phyloP scores from a whole-genome alignment of 306 rosid genomes.

The Fragaria vesca region DNA sequence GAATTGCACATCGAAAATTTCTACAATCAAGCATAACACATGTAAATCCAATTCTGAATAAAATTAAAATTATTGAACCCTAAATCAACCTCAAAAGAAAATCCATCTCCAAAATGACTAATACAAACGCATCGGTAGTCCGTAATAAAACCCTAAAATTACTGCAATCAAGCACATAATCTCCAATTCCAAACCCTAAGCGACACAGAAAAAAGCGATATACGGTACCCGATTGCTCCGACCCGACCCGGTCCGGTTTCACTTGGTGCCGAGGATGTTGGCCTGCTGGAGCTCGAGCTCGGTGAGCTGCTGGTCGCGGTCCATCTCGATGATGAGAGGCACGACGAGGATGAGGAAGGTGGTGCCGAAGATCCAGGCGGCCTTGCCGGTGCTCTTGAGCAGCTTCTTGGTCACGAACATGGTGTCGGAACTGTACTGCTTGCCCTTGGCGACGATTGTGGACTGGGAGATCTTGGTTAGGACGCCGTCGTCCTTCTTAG shows the following conservation, averaged over 20 bases:
- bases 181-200: constrained; percentile 1
- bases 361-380: constrained; percentile 96
- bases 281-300: constrained; percentile 95
- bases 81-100: background rate
- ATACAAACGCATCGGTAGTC: constrained; percentile 1
- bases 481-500: constrained; percentile 33
- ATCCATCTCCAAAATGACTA: background rate
- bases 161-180: constrained; percentile 3
- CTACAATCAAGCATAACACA: background rate
- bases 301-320: constrained; percentile 91
- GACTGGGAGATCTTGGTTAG: constrained; percentile 56
- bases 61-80: background rate
- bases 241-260: constrained; percentile 22
- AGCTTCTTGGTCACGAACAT: constrained; percentile 63
- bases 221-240: background rate
- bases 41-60: background rate
- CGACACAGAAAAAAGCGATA: background rate
- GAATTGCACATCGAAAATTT: background rate
- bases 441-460: constrained; percentile 50
- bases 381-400: constrained; percentile 81
- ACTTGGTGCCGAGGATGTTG: constrained; percentile 84
- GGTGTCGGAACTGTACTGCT: constrained; percentile 61
- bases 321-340: constrained; percentile 89
- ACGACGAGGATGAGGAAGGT: constrained; percentile 75
- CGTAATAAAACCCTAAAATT: background rate